These are phyloP conservation scores for Aquilaria sinensis DNA, from an alignment of 345 rosid genomes.

Conservation along the genomic window DNA sequence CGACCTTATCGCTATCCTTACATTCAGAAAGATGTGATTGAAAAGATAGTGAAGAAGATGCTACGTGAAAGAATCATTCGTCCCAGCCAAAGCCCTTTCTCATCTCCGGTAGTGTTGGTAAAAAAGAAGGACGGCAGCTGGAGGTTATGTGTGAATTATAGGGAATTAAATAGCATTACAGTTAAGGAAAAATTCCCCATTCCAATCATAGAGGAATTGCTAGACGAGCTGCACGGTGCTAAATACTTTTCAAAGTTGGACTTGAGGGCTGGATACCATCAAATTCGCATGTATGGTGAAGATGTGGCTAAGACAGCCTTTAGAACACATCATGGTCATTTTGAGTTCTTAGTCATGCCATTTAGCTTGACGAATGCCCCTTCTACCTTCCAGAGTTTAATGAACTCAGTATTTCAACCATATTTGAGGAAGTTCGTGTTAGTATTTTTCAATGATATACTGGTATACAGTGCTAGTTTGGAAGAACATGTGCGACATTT, in stretches of 20 bases:
- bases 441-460: background rate
- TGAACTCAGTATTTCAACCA: background rate
- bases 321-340: background rate
- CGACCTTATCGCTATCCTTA: background rate
- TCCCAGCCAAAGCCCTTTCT: background rate
- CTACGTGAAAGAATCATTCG: no score
- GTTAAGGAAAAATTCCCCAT: background rate
- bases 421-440: background rate
- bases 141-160: background rate
- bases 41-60: background rate
- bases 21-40: background rate
- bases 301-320: background rate
- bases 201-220: background rate
- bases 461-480: background rate
- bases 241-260: background rate
- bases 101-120: background rate
- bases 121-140: background rate
- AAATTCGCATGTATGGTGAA: background rate
- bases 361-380: background rate
- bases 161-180: background rate
- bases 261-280: background rate
- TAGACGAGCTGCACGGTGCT: background rate
- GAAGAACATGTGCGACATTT: background rate
- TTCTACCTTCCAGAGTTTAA: background rate
- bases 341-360: background rate